Base-by-base conservation (phyloP, 768 basidiomycete species). In the Suillus lakei region DNA sequence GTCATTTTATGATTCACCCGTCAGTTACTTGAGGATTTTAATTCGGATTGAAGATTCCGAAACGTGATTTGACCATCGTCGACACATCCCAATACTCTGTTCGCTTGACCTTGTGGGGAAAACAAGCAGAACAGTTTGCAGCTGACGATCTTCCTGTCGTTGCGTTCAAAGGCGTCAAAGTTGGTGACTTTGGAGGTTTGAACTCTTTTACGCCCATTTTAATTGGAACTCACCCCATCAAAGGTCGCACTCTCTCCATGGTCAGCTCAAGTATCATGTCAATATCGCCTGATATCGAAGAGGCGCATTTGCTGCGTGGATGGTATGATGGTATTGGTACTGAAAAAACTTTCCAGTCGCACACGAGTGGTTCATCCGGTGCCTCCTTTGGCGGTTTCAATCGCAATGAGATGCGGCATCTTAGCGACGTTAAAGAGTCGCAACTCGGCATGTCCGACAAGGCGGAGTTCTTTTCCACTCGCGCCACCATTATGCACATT, bases 91-190 rank as follows among this genome's bases (percentile, higher is more conserved):
- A 85, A 41, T 93, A 81, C 71, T 86, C 89, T 18, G 89, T 94
- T 46, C 87, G 94, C 39, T 75, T 98, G 68, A 99, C 97, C 4
- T 81, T 99, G 36, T 99, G 97, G 98, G 98, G 97, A 28, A 95
- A 92, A 76, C 92, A 94, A 75, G 97, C 97, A 0, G 95, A 98
- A 74, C 84, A 85, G 46, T 98, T 88, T 74, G 75, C 77, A n/a
- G 79, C 83, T 6, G 81, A 84, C 13, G 82, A 83, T 58, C 74
- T 84, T 59, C 88, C 93, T 10, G 89, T 99, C 36, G 85, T 96
- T 68, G 97, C 97, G 5, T 93, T 96, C 85, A 98, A 96, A 78
- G 91, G 93, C 28, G 93, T 95, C 68, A 94, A 91, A 76, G 93
- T 99, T 46, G 90, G 94, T 32, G 97, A 98, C 68, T 99, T 91